Evolutionary conservation across 2,329 filamentous ascomycete genomes (phyloP).

Genomic region (Hawksworthiomyces lignivorus): DNA sequence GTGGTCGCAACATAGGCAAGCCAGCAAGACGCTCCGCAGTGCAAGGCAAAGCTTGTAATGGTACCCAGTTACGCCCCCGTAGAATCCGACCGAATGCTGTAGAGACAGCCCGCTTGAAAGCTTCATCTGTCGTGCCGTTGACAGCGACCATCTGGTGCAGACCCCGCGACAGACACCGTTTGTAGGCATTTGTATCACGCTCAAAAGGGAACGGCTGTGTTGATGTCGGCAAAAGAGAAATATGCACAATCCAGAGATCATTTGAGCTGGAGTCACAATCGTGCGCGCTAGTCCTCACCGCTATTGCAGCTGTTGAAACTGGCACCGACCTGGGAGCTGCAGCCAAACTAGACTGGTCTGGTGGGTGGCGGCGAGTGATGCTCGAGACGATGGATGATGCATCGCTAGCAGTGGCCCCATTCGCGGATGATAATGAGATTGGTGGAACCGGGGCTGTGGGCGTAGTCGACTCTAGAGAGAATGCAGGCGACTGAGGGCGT

Average conservation of each 20-base stretch:
- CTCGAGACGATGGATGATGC: background rate
- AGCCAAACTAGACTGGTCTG: background rate
- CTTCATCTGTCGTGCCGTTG: constrained; percentile 38
- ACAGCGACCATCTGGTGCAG: constrained; percentile 51
- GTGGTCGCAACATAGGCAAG: constrained; percentile 50
- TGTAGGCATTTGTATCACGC: constrained; percentile 54
- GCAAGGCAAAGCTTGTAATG: constrained; percentile 51
- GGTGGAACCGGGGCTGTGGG: constrained; percentile 2
- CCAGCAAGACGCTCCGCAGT: constrained; percentile 47
- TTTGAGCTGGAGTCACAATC: constrained; percentile 21
- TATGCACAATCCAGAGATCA: constrained; percentile 48
- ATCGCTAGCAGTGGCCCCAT: background rate
- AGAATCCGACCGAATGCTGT: constrained; percentile 43
- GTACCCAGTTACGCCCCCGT: constrained; percentile 45
- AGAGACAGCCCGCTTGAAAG: constrained; percentile 41
- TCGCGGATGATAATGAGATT: background rate
- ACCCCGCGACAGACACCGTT: constrained; percentile 51
- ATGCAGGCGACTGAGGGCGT: background rate
- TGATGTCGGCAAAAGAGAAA: constrained; percentile 48
- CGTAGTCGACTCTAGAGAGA: constrained; percentile 9
- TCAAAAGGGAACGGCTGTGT: constrained; percentile 53
- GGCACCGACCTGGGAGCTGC: too few species aligned
- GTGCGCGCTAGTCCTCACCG: background rate
- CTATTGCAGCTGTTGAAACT: background rate
- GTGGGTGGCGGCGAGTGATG: background rate